Percentiles rank a stretch among this genome's conserved stretches.
Conservation (phyloP, 208 protist genomes). For the Crithidia brevicula region DNA sequence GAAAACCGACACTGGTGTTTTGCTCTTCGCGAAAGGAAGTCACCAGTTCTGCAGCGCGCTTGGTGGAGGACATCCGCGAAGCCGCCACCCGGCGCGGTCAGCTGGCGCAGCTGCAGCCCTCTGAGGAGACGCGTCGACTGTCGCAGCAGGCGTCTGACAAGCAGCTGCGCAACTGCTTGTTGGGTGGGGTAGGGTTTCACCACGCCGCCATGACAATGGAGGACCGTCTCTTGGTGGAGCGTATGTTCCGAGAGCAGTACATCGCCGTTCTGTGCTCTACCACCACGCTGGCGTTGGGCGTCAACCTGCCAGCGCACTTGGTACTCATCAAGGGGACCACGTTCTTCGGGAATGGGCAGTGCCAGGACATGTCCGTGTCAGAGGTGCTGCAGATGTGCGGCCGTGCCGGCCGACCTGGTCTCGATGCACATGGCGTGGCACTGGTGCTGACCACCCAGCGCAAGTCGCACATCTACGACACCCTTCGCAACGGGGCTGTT, state of each 20-base stretch:
- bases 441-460: conserved; percentile 89
- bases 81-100: conserved; percentile 40
- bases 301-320: conserved; percentile 94
- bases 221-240: conserved; percentile 86
- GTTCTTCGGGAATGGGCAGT: conserved; percentile 96
- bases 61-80: conserved; percentile 61
- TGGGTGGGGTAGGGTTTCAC: conserved; percentile 87
- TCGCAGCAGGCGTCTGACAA: conserved; percentile 63
- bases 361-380: conserved; percentile 94
- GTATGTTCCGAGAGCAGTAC: conserved; percentile 84
- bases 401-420: conserved; percentile 86
- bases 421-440: conserved; percentile 85
- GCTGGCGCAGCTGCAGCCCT: conserved; percentile 38
- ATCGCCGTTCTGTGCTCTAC: conserved; percentile 92
- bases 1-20: conserved; percentile 89
- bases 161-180: conserved; percentile 63
- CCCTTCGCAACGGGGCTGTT: conserved; percentile 43
- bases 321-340: conserved; percentile 98
- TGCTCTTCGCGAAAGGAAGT: conserved; percentile 86
- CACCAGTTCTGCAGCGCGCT: conserved; percentile 59
- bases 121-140: conserved; percentile 36
- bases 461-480: conserved; percentile 64
- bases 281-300: conserved; percentile 92
- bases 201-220: conserved; percentile 79
- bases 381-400: conserved; percentile 99